phyloP scores from a whole-genome alignment of 371 early-diverging fungal species.

The Nematocida sp. region DNA sequence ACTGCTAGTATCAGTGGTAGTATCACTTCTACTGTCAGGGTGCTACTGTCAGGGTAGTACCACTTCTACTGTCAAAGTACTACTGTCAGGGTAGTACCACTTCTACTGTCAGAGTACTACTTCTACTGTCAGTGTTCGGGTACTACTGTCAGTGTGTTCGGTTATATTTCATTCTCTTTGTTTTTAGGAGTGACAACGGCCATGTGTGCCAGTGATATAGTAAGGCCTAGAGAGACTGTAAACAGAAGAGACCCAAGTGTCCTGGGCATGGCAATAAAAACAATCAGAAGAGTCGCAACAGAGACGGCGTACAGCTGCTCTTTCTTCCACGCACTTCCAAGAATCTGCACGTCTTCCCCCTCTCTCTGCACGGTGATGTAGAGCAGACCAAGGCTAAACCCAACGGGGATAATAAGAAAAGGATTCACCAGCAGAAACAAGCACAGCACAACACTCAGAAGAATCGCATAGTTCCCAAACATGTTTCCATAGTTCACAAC shows the following conservation, averaged over 20 bases:
- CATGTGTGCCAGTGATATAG: constrained; percentile 39
- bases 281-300: constrained; percentile 5
- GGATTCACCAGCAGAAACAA: constrained; percentile 26
- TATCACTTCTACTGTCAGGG: too few species aligned
- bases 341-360: background rate
- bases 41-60: too few species aligned
- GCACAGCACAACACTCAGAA: constrained; percentile 17
- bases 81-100: too few species aligned
- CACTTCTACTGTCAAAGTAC: too few species aligned
- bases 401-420: constrained; percentile 29
- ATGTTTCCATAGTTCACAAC: constrained; percentile 31
- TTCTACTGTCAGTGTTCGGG: too few species aligned
- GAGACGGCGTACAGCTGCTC: constrained; percentile 25
- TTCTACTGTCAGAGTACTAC: too few species aligned
- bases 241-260: constrained; percentile 30
- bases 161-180: constrained; percentile 1
- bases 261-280: constrained; percentile 37
- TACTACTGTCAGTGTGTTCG: too few species aligned
- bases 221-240: background rate
- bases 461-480: constrained; percentile 31
- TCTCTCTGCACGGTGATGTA: background rate
- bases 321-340: constrained; percentile 6
- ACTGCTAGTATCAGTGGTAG: too few species aligned
- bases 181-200: background rate
- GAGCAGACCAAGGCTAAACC: background rate